Base-by-base conservation (phyloP, 345 rosid species). In the Gossypium ekmanianum region DNA sequence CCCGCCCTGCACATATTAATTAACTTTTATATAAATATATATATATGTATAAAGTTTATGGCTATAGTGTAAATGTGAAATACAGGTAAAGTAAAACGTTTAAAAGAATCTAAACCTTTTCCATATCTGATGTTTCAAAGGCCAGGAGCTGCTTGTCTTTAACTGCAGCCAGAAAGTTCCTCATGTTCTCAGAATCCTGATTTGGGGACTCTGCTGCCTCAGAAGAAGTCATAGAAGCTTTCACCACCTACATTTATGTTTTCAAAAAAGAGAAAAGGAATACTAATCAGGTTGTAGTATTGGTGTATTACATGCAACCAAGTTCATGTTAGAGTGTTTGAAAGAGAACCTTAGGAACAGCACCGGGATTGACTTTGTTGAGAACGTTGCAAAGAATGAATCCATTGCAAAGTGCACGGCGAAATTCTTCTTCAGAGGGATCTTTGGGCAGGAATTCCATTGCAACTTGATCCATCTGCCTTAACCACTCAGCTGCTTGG, bases 371-470 rank as follows among this genome's bases (percentile, higher is more conserved):
- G 81, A 93, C 97, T 89, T 89, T 91, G 88, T 95, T 93, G 78
- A 95, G 97, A 65, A 95, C 91, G 61, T 93, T 93, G 94, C 98
- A 95, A 68, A 95, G 92, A 79, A 93, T 89, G 74, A 93, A 95
- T 26, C 99, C 99, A 70, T 93, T 91, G 83, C 91, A 87, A 56
- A 94, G 95, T 39, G 92, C 85, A 43, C 84, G 81, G 78, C 89
- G 68, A 74, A 94, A 92, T 45, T 88, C 91, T 76, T 94, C 94
- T 75, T 92, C 98, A 1, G 95, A 84, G 2, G 97, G 96, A 27
- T 89, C 85, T 59, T 79, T 86, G 65, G 97, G 88, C 51, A 94
- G 82, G 73, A 82, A 71, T 34, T 66, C 88, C 43, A 81, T 80
- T 73, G 91, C 97, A 47, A 83, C 87, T 62, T 85, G 79, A 82